Evolutionary conservation across 352 stramenopile species (phyloP).

Genomic region (Globisporangium uncinulatum): DNA sequence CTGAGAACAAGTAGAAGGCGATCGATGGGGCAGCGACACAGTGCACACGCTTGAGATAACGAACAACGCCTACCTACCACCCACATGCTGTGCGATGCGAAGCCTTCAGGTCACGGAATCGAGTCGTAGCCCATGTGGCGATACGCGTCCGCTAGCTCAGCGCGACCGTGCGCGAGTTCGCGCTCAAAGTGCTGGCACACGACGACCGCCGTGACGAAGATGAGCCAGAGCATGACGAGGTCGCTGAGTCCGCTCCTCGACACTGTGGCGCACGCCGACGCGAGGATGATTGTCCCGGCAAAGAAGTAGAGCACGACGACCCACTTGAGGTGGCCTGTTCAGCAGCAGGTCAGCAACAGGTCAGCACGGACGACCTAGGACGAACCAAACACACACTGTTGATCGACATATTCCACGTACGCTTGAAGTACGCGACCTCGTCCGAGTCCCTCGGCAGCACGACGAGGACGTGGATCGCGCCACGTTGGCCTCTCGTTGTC

Average conservation of each 20-base stretch:
- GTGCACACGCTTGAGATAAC: not conserved
- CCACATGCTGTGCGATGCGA: too few relatives aligned
- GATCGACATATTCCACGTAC: not conserved
- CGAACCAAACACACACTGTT: too few relatives aligned
- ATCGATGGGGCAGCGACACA: too few relatives aligned
- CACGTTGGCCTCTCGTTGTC: not conserved
- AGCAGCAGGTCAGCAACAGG: not conserved
- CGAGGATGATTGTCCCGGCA: not conserved
- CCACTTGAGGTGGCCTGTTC: not conserved
- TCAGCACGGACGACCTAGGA: not conserved
- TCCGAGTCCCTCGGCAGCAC: not conserved
- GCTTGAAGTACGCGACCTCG: not conserved
- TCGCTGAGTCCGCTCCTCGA: not conserved
- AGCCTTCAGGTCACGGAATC: not conserved
- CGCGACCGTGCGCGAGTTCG: not conserved
- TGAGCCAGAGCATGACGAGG: conserved; percentile 2
- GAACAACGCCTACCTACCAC: too few relatives aligned
- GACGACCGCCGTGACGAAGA: conserved; percentile 1
- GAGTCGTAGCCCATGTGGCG: conserved; percentile 2
- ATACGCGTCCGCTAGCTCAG: not conserved
- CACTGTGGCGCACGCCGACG: not conserved
- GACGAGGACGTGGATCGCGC: not conserved
- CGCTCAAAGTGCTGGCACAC: not conserved
- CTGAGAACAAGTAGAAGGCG: conserved; percentile 7
- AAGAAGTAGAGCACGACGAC: not conserved